A percentile compares a stretch with the other conserved stretches of the same genome.
Evolutionary conservation across 1,139 yeast genomes (phyloP).

Genomic region (Yamadazyma kanchanaburiensis): DNA sequence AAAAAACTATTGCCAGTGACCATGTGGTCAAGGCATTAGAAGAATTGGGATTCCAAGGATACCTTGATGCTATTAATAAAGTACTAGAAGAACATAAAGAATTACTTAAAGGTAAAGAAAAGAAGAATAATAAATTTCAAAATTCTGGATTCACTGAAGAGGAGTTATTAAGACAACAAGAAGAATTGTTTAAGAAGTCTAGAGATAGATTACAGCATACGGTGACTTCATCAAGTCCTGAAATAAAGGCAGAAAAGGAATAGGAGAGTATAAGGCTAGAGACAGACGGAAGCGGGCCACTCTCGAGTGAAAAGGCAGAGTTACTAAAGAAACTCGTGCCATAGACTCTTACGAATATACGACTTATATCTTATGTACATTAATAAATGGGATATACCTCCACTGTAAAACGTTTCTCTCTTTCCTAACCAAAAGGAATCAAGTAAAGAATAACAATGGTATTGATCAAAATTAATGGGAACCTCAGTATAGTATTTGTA

Average conservation of each 20-base stretch:
- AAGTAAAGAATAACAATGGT: constrained; percentile 40
- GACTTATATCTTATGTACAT: constrained; percentile 2
- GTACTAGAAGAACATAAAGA: constrained; percentile 87
- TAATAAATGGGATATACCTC: neutral
- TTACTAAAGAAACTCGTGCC: too few relatives aligned
- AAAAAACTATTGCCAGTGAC: constrained; percentile 94
- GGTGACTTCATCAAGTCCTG: constrained; percentile 4
- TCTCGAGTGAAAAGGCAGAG: too few relatives aligned
- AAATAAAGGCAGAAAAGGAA: constrained; percentile 9
- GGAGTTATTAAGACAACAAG: constrained; percentile 88
- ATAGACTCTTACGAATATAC: too few relatives aligned
- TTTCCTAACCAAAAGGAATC: constrained; percentile 34
- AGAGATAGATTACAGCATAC: constrained; percentile 63
- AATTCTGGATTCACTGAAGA: constrained; percentile 91
- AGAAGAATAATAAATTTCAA: constrained; percentile 89
- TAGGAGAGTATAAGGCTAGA: too few relatives aligned
- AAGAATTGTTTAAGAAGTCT: constrained; percentile 85
- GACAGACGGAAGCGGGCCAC: too few relatives aligned
- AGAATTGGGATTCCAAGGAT: constrained; percentile 84
- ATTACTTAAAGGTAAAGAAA: constrained; percentile 80
- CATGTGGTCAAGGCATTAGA: constrained; percentile 90
- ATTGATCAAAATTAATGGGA: constrained; percentile 42
- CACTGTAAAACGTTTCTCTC: neutral
- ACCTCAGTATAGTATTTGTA: constrained; percentile 43
- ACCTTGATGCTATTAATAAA: constrained; percentile 77